These are phyloP conservation scores for Neurospora sp. DNA, from an alignment of 2,329 filamentous ascomycete species.

Conservation along the genomic window DNA sequence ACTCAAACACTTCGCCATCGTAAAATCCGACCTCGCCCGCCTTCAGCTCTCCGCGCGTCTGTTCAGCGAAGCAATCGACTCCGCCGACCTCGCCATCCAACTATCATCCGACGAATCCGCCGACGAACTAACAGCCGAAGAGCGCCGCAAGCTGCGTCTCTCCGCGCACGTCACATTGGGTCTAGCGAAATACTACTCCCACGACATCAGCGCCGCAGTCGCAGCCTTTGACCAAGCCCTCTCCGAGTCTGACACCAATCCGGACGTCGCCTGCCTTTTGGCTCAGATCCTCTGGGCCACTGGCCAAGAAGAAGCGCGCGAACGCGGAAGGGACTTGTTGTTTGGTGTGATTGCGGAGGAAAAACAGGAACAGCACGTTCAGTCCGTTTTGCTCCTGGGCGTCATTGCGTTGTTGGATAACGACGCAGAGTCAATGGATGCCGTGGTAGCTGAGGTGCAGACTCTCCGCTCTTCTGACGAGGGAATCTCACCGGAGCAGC, in stretches of 20 bases:
- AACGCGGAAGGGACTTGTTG: slow-evolving; percentile 67
- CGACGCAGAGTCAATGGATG: slow-evolving; percentile 69
- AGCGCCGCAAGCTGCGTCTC: slow-evolving; percentile 61
- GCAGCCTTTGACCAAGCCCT: slow-evolving; percentile 73
- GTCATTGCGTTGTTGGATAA: slow-evolving; percentile 74
- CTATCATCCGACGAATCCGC: slow-evolving; percentile 59
- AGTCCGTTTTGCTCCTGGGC: slow-evolving; percentile 71
- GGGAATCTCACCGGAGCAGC: slow-evolving; percentile 49
- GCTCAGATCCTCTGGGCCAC: slow-evolving; percentile 92
- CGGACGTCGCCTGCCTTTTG: slow-evolving; percentile 78
- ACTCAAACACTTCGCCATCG: slow-evolving; percentile 68
- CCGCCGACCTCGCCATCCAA: slow-evolving; percentile 70
- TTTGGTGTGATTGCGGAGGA: slow-evolving; percentile 66
- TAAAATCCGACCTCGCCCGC: slow-evolving; percentile 80
- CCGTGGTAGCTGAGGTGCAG: slow-evolving; percentile 70
- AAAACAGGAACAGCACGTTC: slow-evolving; percentile 48
- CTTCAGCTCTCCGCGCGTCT: slow-evolving; percentile 61
- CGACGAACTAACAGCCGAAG: slow-evolving; percentile 53
- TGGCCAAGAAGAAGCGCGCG: slow-evolving; percentile 62
- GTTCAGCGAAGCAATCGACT: slow-evolving; percentile 63
- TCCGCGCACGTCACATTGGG: slow-evolving; percentile 82
- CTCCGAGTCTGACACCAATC: slow-evolving; percentile 59
- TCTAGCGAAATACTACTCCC: slow-evolving; percentile 66
- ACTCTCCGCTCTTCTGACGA: slow-evolving; percentile 58
- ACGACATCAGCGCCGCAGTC: slow-evolving; percentile 59